Percentiles rank a stretch among this genome's conserved stretches.
phyloP scores from a whole-genome alignment of 768 basidiomycete genomes.

The Boletus rubescentipes region DNA sequence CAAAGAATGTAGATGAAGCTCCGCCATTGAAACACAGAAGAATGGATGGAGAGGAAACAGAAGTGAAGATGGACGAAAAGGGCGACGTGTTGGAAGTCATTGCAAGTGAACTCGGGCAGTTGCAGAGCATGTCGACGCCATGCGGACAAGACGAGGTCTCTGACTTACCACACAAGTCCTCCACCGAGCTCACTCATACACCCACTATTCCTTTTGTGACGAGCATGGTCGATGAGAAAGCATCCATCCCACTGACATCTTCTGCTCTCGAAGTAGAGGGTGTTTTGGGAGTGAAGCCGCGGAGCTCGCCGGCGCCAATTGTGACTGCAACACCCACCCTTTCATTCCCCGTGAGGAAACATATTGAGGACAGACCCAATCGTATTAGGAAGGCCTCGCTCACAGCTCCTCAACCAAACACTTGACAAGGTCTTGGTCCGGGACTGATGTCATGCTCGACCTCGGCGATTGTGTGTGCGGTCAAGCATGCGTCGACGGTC shows the following conservation, averaged over 20 bases:
- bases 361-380: not conserved
- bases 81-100: not conserved
- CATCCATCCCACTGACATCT: not conserved
- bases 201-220: not conserved
- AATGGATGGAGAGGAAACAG: conserved; percentile 7
- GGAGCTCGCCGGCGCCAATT: not conserved
- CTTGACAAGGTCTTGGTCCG: not conserved
- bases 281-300: not conserved
- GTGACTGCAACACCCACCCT: conserved; percentile 10
- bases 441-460: conserved; percentile 2
- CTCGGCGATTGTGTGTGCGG: not conserved
- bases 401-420: not conserved
- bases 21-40: conserved; percentile 15
- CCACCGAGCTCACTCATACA: not conserved
- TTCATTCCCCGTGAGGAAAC: conserved; percentile 24
- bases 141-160: not conserved
- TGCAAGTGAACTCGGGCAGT: not conserved
- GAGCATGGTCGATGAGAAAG: not conserved
- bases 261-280: not conserved
- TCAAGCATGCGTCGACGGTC: not conserved
- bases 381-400: conserved; percentile 5
- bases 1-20: conserved; percentile 4
- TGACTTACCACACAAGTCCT: not conserved
- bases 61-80: not conserved
- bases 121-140: not conserved